Percentiles rank a stretch among this genome's conserved stretches.
Conservation (phyloP, 1,284 basidiomycete species). For the Trichosporon sp. region DNA sequence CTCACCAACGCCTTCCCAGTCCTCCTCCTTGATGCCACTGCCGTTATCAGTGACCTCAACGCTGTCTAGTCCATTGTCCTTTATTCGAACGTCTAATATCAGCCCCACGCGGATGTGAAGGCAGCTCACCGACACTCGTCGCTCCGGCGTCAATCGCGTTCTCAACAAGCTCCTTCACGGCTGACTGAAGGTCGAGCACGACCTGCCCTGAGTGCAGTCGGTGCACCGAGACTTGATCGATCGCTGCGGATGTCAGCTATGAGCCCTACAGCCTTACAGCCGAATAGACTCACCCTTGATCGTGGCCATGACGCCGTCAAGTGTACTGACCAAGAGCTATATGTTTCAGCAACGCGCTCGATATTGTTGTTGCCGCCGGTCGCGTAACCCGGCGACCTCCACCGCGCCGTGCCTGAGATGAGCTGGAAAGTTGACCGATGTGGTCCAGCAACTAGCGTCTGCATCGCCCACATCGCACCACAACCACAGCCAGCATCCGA, state of each 20-base stretch:
- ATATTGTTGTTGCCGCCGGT: conserved; percentile 6
- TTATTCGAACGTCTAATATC: conserved; percentile 75
- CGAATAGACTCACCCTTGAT: conserved; percentile 6
- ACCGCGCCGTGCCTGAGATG: conserved; percentile 1
- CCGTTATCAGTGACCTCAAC: conserved; percentile 95
- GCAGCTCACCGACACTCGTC: conserved; percentile 68
- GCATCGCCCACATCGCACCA: neutral
- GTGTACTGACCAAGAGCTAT: neutral
- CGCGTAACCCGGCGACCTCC: conserved; percentile 10
- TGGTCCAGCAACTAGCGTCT: neutral
- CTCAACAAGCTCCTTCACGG: conserved; percentile 94
- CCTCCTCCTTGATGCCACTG: conserved; percentile 67
- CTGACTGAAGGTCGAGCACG: conserved; percentile 84
- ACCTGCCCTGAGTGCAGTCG: conserved; percentile 90
- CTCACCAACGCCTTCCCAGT: conserved; percentile 72
- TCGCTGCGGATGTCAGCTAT: conserved; percentile 49
- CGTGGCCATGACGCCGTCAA: neutral
- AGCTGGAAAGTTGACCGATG: neutral
- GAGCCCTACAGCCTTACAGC: no score
- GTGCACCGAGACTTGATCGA: conserved; percentile 72
- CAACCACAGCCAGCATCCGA: neutral
- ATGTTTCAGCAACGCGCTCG: neutral
- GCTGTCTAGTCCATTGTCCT: conserved; percentile 75
- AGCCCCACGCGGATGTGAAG: neutral
- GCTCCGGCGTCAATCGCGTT: conserved; percentile 93